phyloP scores from a whole-genome alignment of 345 rosid species.

The Rhizophora mangle region DNA sequence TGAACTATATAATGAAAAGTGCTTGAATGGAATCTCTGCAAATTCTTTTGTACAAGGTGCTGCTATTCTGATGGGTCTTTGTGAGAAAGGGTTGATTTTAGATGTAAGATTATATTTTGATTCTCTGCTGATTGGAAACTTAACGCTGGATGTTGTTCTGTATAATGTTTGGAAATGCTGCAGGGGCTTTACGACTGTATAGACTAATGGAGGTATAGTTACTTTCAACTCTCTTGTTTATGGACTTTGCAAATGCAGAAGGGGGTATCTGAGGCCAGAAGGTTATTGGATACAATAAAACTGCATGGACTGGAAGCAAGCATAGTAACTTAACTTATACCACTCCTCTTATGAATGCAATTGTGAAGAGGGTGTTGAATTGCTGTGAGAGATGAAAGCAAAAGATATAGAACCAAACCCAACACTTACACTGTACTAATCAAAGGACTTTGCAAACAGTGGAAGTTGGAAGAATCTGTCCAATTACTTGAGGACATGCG shows the following conservation, averaged over 20 bases:
- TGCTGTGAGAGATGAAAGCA: slow-evolving; percentile 52
- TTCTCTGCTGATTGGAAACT: slow-evolving; percentile 38
- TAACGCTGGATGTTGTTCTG: slow-evolving; percentile 38
- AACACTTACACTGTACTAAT: slow-evolving; percentile 64
- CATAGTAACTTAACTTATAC: slow-evolving; percentile 61
- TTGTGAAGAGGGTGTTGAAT: slow-evolving; percentile 45
- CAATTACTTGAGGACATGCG: slow-evolving; percentile 47
- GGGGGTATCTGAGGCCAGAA: slow-evolving; percentile 41
- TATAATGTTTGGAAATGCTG: slow-evolving; percentile 58
- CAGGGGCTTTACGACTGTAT: slow-evolving; percentile 51
- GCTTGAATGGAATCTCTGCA: slow-evolving; percentile 40
- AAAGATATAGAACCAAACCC: slow-evolving; percentile 39
- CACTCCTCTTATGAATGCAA: slow-evolving; percentile 65
- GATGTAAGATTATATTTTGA: slow-evolving; percentile 58
- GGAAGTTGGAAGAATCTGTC: slow-evolving; percentile 42
- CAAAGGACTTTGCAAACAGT: slow-evolving; percentile 54
- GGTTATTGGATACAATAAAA: slow-evolving; percentile 42
- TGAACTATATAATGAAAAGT: slow-evolving; percentile 50
- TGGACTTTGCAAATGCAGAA: slow-evolving; percentile 49
- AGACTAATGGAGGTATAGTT: slow-evolving; percentile 28
- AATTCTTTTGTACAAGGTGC: slow-evolving; percentile 43
- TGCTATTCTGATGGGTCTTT: slow-evolving; percentile 54
- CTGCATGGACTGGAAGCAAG: slow-evolving; percentile 48
- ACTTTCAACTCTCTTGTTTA: slow-evolving; percentile 69
- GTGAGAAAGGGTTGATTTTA: slow-evolving; percentile 46